A percentile compares a stretch with the other conserved stretches of the same genome.
Conservation (phyloP, 306 rosid species). For the Cucumis sativus region Cucumber_9930_V3 NC_026657.2:2666001-2666500, state of each 20-base stretch:
- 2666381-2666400: not conserved
- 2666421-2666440: not conserved
- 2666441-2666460: not conserved
- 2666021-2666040: no score
- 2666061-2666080: no score
- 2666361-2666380: not conserved
- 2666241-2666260: not conserved
- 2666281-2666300: not conserved
- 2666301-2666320: not conserved
- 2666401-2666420: no score
- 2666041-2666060: no score
- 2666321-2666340: not conserved
- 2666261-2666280: not conserved
- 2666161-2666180: no score
- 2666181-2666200: no score
- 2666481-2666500: not conserved
- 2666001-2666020: no score
- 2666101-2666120: no score
- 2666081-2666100: no score
- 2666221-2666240: not conserved
- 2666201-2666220: no score
- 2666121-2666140: no score
- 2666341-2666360: not conserved
- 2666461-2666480: not conserved
- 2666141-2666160: no score